These are phyloP conservation scores for Cladosporium sp. DNA, from an alignment of 2,329 filamentous ascomycete species.

Conservation along the genomic window DNA sequence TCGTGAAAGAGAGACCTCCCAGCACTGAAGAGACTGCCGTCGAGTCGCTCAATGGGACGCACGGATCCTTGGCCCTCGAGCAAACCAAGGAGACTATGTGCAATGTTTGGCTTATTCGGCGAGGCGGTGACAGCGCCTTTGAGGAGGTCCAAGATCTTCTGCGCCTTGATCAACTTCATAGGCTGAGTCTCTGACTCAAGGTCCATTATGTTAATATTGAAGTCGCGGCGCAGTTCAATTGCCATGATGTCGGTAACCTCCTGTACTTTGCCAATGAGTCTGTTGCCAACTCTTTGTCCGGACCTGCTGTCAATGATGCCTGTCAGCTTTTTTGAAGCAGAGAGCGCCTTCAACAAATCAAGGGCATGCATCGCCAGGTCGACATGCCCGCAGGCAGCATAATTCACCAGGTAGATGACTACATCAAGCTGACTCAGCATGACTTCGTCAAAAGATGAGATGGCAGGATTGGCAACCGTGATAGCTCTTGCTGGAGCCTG, in stretches of 20 bases:
- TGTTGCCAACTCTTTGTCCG: slow-evolving; percentile 35
- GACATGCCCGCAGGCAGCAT: slow-evolving; percentile 79
- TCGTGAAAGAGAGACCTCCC: slow-evolving; percentile 78
- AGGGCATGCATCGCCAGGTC: slow-evolving; percentile 76
- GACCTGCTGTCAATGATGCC: slow-evolving; percentile 62
- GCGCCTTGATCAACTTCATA: slow-evolving; percentile 73
- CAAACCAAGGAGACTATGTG: slow-evolving; percentile 87
- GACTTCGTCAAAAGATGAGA: slow-evolving; percentile 89
- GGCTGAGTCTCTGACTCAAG: slow-evolving; percentile 65
- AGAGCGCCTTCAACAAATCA: slow-evolving; percentile 78
- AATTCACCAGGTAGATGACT: slow-evolving; percentile 78
- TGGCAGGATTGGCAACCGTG: slow-evolving; percentile 68
- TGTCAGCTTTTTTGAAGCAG: slow-evolving; percentile 75
- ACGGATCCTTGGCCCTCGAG: slow-evolving; percentile 56
- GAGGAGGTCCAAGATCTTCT: slow-evolving; percentile 77
- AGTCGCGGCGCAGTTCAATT: slow-evolving; percentile 80
- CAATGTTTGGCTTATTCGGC: slow-evolving; percentile 75
- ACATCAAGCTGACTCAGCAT: slow-evolving; percentile 74
- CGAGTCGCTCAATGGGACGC: slow-evolving; percentile 63
- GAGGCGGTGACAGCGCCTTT: slow-evolving; percentile 72
- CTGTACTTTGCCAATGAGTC: slow-evolving; percentile 27
- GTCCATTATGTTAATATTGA: slow-evolving; percentile 79
- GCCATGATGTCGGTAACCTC: slow-evolving; percentile 54
- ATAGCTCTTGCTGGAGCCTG: slow-evolving; percentile 57
- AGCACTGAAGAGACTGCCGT: slow-evolving; percentile 65